Base-by-base conservation (phyloP, 2,329 filamentous ascomycete genomes). In the Tolypocladium endophyticum region DNA sequence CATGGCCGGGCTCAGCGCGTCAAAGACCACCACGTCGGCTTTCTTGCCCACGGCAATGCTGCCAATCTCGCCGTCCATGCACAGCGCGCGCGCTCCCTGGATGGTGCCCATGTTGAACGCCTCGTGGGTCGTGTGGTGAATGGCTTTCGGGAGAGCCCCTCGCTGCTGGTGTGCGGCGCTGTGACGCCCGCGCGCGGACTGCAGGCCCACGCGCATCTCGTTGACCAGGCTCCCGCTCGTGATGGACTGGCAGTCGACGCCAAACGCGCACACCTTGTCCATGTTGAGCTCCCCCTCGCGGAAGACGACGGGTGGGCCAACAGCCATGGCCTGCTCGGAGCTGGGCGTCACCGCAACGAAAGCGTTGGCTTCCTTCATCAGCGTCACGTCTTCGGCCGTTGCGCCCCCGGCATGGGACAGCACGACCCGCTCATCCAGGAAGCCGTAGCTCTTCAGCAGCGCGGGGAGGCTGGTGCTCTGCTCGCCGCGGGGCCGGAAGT, bases 41-140 rank as follows among this genome's bases (percentile, higher is more conserved):
- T 70, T 67, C 61, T 76, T 76, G 0, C 79, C 78, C 16, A 73
- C 74, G n/a, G 68, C 68, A 45, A 83, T 69, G 23, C 72, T 74
- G 0, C 79, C 80, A 30, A 80, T 69, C 53, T 74, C 64, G 12
- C 71, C 65, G 25, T 72, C 71, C 71, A 80, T 70, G 1, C 74
- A 71, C 4, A 74, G 67, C 0, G 77, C 76, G 59, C 72, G 67
- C 0, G 78, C 78, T 0, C 77, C 78, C 1, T 71, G 68, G n/a
- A 81, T 72, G 0, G 79, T 82, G 0, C 71, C 78, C 7, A 82
- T 71, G 61, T 81, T 80, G 65, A 79, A 81, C 2, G 72, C 77
- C 45, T 79, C 72, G 53, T 76, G 71, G 0, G 73, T 74, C 0
- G 61, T 43, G 38, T 33, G 59, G 36, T 35, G 20, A 0, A 33